Percentiles rank a stretch among this genome's conserved stretches.
These are phyloP conservation scores for Russula sp. DNA, from an alignment of 768 basidiomycete species.

Conservation along the genomic window DNA sequence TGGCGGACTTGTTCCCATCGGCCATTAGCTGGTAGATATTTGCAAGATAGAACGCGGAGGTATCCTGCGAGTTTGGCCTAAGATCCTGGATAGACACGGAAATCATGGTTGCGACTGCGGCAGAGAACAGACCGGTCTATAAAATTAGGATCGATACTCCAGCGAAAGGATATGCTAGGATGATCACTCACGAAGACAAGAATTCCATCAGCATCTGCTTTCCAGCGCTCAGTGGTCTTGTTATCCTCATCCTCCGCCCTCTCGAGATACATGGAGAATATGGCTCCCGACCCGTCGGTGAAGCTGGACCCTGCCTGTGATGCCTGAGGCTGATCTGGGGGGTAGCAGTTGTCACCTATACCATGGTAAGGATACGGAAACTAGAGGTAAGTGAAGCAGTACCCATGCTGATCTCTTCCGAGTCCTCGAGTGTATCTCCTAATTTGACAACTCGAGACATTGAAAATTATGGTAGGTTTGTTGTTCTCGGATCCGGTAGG, in stretches of 20 bases:
- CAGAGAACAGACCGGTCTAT: conserved; percentile 12
- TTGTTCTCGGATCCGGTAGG: too few relatives aligned
- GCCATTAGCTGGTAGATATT: conserved; percentile 7
- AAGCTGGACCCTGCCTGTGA: neutral
- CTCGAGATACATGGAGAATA: conserved; percentile 14
- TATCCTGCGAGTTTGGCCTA: neutral
- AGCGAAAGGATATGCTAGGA: neutral
- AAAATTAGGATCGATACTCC: neutral
- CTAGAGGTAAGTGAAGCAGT: neutral
- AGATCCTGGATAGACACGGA: conserved; percentile 5
- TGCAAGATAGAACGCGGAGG: neutral
- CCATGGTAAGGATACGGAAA: neutral
- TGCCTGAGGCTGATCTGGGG: neutral
- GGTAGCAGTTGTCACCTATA: neutral
- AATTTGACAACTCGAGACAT: neutral
- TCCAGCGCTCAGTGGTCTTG: conserved; percentile 4
- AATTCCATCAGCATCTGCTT: conserved; percentile 9
- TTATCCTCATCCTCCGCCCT: neutral
- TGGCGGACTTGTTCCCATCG: neutral
- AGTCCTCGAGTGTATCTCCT: neutral
- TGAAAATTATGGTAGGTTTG: too few relatives aligned
- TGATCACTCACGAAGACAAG: conserved; percentile 9
- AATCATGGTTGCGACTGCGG: neutral
- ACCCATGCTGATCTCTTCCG: neutral
- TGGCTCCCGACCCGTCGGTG: neutral